phyloP scores from a whole-genome alignment of 208 protist species.

The Sergeia podlipaevii region DNA sequence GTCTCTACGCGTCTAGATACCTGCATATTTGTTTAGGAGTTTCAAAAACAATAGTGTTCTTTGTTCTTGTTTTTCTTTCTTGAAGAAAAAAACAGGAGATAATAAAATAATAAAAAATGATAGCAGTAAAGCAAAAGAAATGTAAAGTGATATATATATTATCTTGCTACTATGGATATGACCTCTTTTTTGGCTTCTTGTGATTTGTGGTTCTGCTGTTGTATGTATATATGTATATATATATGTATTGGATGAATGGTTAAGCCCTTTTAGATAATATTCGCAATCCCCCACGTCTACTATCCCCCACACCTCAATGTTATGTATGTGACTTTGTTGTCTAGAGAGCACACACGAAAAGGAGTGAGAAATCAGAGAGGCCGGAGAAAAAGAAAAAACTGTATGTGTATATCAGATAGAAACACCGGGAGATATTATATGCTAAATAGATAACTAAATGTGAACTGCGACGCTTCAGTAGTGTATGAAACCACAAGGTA shows the following conservation, averaged over 20 bases:
- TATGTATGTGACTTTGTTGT: background rate
- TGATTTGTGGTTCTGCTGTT: too few species aligned
- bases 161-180: too few species aligned
- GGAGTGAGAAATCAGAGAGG: conserved; percentile 6
- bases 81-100: background rate
- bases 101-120: background rate
- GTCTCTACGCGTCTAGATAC: background rate
- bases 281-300: too few species aligned
- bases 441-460: background rate
- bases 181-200: too few species aligned
- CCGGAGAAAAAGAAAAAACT: conserved; percentile 1
- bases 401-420: conserved; percentile 1
- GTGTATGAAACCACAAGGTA: too few species aligned
- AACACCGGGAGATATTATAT: background rate
- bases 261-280: too few species aligned
- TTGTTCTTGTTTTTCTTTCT: background rate
- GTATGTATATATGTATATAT: too few species aligned
- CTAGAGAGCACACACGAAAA: background rate
- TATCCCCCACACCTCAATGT: too few species aligned
- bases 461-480: too few species aligned
- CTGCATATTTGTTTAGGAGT: background rate
- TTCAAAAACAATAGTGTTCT: background rate
- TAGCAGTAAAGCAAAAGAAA: conserved; percentile 1
- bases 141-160: background rate
- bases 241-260: too few species aligned